A percentile compares a stretch with the other conserved stretches of the same genome.
These are phyloP conservation scores for Hydrangea macrophylla DNA, from an alignment of 148 eudicot genomes.

Conservation along the genomic window DNA sequence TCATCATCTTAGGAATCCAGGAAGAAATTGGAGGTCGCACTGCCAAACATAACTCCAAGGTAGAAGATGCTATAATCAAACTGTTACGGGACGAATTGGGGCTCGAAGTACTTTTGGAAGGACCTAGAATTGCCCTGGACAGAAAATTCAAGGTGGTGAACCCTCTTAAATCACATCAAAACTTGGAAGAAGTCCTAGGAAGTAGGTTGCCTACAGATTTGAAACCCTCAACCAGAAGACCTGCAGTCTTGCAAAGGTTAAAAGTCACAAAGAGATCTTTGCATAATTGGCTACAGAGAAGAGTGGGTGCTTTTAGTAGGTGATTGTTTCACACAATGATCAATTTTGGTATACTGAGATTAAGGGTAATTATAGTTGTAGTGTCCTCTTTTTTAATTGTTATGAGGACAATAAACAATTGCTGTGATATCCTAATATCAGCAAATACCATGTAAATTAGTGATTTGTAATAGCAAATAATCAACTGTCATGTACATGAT, in stretches of 20 bases:
- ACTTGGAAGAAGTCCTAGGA: slow-evolving; percentile 9
- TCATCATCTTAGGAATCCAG: slow-evolving; percentile 54
- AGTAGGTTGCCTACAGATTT: slow-evolving; percentile 12
- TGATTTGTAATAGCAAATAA: no score
- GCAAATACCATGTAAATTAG: background rate
- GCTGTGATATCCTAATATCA: background rate
- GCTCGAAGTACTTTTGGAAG: slow-evolving; percentile 55
- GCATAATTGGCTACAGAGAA: slow-evolving; percentile 57
- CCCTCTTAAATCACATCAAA: slow-evolving; percentile 15
- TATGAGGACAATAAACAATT: background rate
- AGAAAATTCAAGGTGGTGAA: slow-evolving; percentile 6
- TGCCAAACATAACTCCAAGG: slow-evolving; percentile 18
- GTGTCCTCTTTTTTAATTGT: background rate
- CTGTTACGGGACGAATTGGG: slow-evolving; percentile 64
- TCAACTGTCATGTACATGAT: no score
- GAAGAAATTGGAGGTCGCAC: slow-evolving; percentile 17
- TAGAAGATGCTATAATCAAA: slow-evolving; percentile 53
- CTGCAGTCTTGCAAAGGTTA: slow-evolving; percentile 57
- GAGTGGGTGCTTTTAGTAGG: slow-evolving; percentile 13
- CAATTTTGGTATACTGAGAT: slow-evolving; percentile 4
- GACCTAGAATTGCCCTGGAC: slow-evolving; percentile 24
- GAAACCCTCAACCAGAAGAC: slow-evolving; percentile 56
- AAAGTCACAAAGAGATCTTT: slow-evolving; percentile 60
- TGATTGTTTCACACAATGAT: slow-evolving; percentile 1
- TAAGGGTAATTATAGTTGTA: background rate